Evolutionary conservation across 169 alveolate genomes (phyloP), one percentile per base, ranked within the genome.

Genomic region (Eimeria praecox): DNA sequence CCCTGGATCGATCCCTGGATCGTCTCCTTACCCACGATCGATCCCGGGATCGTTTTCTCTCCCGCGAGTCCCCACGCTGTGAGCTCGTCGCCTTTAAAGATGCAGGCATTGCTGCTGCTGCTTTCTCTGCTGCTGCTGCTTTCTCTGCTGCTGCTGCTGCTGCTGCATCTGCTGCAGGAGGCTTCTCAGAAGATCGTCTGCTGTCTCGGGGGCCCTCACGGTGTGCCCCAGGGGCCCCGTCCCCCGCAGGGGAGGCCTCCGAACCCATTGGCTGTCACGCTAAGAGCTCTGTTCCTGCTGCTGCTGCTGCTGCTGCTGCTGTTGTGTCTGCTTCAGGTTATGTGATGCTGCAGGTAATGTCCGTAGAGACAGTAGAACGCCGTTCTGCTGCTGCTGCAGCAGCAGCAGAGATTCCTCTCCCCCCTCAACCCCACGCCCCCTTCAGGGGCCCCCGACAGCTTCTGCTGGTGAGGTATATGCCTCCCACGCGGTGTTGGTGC

Each of bases 61-160:
- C 66, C 24, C 27, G 66, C n/a, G 66, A 56, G 18, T 14, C 59
- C 59, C 20, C 6, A 52, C 59, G 59, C 14, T 52, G 59, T 52
- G 59, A 14, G 59, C 14, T 52, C 14, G 59, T 14, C 14, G 59
- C 59, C 66, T 56, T 30, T 35, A 22, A 2, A 3, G 9, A 5
- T n/a, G 44, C 80, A 3, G 46, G 62, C 22, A 9, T 1, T 62
- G 90, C 69, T 42, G 90, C 71, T 46, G 90, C 71, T 42, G 90
- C 90, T 49, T 24, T 22, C 24, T 3, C 69, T 46, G 71, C 90
- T 46, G 69, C 64, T 80, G 33, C 64, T 42, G 64, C 64, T 78
- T 56, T 64, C 16, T 56, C 89, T 44, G 89, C 49, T 73, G 85
- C 85, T 30, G 30, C 78, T 66, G 78, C 6, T 66, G 78, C 42